Evolutionary conservation across 2,329 filamentous ascomycete genomes (phyloP).

Genomic region (Talaromyces sp.): DNA sequence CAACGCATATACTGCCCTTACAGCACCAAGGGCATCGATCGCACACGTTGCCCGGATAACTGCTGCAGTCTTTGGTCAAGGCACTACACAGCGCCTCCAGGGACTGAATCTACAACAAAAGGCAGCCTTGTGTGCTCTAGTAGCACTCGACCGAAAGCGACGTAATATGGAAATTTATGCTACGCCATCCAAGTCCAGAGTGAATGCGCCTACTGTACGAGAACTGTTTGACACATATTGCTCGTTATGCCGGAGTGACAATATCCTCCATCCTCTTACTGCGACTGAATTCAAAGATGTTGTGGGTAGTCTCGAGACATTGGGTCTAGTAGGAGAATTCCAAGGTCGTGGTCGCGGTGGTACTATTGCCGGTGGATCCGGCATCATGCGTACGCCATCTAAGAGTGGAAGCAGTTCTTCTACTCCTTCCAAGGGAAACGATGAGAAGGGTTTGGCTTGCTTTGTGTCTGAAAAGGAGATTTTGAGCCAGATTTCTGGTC

Average conservation of each 20-base stretch:
- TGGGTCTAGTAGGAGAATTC: constrained; percentile 71
- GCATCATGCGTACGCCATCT: constrained; percentile 63
- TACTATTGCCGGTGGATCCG: constrained; percentile 49
- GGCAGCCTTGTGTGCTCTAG: constrained; percentile 82
- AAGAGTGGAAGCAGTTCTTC: constrained; percentile 60
- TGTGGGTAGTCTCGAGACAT: constrained; percentile 79
- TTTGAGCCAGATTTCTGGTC: constrained; percentile 61
- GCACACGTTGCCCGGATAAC: constrained; percentile 90
- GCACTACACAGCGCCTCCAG: constrained; percentile 77
- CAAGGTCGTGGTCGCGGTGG: constrained; percentile 67
- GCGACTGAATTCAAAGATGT: constrained; percentile 94
- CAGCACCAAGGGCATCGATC: constrained; percentile 83
- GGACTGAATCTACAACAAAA: constrained; percentile 94
- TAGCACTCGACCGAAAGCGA: constrained; percentile 76
- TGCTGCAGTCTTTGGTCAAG: constrained; percentile 83
- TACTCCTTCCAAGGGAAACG: constrained; percentile 53
- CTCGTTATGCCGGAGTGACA: constrained; percentile 76
- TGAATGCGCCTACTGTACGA: constrained; percentile 73
- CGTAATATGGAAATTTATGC: constrained; percentile 42
- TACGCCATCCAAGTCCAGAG: constrained; percentile 60
- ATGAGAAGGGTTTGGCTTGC: constrained; percentile 76
- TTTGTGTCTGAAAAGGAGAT: constrained; percentile 79
- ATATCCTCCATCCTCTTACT: constrained; percentile 84
- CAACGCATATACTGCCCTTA: constrained; percentile 65
- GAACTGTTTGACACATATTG: constrained; percentile 80